phyloP scores from a whole-genome alignment of 2,329 filamentous ascomycete species.

The Graphilbum ipis-grandicollis region DNA sequence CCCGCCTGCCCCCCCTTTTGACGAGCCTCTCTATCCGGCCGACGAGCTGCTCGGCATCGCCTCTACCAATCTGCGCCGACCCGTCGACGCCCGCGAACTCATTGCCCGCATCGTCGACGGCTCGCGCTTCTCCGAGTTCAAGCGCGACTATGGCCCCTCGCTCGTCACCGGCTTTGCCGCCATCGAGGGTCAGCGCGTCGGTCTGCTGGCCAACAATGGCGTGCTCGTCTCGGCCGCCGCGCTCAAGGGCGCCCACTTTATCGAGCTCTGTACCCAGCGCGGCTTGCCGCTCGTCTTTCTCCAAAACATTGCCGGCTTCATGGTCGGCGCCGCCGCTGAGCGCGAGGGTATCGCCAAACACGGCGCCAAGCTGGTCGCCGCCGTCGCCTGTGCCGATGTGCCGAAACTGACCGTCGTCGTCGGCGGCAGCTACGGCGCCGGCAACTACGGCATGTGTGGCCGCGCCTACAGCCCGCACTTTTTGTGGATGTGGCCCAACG shows the following conservation, averaged over 20 bases:
- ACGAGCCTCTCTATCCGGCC: slow-evolving; percentile 65
- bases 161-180: slow-evolving; percentile 81
- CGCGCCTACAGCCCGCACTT: slow-evolving; percentile 83
- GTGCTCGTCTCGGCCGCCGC: slow-evolving; percentile 82
- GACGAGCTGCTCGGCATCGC: slow-evolving; percentile 77
- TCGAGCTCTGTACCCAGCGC: slow-evolving; percentile 83
- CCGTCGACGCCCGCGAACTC: slow-evolving; percentile 73
- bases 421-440: slow-evolving; percentile 82
- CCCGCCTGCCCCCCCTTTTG: slow-evolving; percentile 26
- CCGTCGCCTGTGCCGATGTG: slow-evolving; percentile 83
- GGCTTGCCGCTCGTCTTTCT: slow-evolving; percentile 82
- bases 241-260: slow-evolving; percentile 91
- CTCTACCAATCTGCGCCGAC: slow-evolving; percentile 73
- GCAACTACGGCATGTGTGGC: slow-evolving; percentile 98
- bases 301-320: slow-evolving; percentile 96
- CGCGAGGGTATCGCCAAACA: slow-evolving; percentile 95
- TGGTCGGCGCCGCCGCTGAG: slow-evolving; percentile 89
- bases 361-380: slow-evolving; percentile 89
- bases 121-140: slow-evolving; percentile 84
- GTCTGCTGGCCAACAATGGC: slow-evolving; percentile 90
- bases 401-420: slow-evolving; percentile 95
- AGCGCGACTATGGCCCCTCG: slow-evolving; percentile 74
- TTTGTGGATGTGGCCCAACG: slow-evolving; percentile 94
- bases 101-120: slow-evolving; percentile 89
- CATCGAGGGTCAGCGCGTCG: slow-evolving; percentile 80